These are phyloP conservation scores for Rubia peregrina DNA, from an alignment of 305 asterid species.

Conservation along the genomic window DNA sequence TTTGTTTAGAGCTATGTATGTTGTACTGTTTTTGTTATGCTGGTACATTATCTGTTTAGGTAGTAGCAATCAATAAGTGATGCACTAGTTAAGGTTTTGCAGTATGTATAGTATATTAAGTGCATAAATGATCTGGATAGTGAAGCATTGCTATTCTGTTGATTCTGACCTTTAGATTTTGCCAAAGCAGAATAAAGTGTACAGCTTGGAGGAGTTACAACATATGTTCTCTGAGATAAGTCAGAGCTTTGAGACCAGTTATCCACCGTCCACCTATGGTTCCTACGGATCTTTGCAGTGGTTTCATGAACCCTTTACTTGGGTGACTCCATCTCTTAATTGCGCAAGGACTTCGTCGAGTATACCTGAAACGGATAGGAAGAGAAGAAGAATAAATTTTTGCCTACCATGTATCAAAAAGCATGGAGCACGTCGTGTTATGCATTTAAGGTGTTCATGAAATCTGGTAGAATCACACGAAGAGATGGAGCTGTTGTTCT, in stretches of 20 bases:
- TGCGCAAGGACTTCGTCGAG: constrained; percentile 3
- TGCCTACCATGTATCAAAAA: constrained; percentile 3
- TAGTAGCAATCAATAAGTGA: too few relatives aligned
- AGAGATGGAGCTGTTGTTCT: background rate
- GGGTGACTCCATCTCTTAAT: constrained; percentile 7
- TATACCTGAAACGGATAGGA: background rate
- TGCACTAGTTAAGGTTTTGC: too few relatives aligned
- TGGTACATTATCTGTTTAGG: too few relatives aligned
- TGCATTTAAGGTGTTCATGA: constrained; percentile 6
- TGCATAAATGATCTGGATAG: background rate
- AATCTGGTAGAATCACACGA: background rate
- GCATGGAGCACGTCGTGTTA: constrained; percentile 8
- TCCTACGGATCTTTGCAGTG: constrained; percentile 20
- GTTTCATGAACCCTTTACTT: constrained; percentile 20
- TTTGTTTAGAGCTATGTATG: too few relatives aligned
- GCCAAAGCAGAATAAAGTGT: constrained; percentile 36
- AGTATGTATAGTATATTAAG: too few relatives aligned
- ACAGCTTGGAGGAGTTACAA: constrained; percentile 55
- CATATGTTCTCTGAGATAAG: constrained; percentile 76
- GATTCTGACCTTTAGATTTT: background rate
- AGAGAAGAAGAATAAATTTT: background rate
- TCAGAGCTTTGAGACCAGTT: constrained; percentile 31
- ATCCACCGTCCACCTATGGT: constrained; percentile 12
- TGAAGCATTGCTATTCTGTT: background rate
- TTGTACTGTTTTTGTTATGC: too few relatives aligned